phyloP scores from a whole-genome alignment of 2,329 filamentous ascomycete species.

The Cercospora brassicicola region DNA sequence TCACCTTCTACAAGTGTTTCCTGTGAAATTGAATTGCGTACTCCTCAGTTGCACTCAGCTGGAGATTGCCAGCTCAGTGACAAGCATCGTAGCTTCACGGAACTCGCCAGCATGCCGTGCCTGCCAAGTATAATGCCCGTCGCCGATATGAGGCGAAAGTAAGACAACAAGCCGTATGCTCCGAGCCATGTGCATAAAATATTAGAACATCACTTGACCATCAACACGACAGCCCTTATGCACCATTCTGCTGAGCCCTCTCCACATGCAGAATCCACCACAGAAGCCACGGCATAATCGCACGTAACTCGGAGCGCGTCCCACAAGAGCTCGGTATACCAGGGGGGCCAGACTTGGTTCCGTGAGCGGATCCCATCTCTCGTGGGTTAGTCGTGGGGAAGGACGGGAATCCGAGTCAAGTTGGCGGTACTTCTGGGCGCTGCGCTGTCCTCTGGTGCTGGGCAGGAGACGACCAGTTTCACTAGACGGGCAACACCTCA shows the following conservation, averaged over 20 bases:
- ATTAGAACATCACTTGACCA: neutral
- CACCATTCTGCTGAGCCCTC: neutral
- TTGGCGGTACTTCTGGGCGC: neutral
- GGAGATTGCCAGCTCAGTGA: neutral
- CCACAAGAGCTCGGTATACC: slow-evolving; percentile 8
- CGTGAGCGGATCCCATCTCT: neutral
- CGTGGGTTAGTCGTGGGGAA: neutral
- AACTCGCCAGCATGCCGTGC: slow-evolving; percentile 1
- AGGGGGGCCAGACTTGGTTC: slow-evolving; percentile 5
- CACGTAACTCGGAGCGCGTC: neutral
- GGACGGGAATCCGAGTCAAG: neutral
- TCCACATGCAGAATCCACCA: neutral
- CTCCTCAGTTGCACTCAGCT: neutral
- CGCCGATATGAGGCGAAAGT: neutral
- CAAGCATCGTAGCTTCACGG: slow-evolving; percentile 12
- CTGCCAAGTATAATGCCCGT: slow-evolving; percentile 2
- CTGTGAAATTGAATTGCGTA: too few relatives aligned
- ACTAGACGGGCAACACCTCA: neutral
- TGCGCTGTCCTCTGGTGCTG: slow-evolving; percentile 1
- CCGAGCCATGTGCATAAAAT: neutral
- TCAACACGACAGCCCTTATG: neutral
- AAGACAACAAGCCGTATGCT: slow-evolving; percentile 1
- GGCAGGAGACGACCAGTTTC: slow-evolving; percentile 5
- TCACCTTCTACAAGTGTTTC: neutral
- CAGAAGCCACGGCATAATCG: slow-evolving; percentile 8